Percentiles rank a stretch among this genome's conserved stretches.
These are phyloP conservation scores for Rhizomucor pusillus DNA, from an alignment of 371 early-diverging fungal species.

Conservation along the genomic window DNA sequence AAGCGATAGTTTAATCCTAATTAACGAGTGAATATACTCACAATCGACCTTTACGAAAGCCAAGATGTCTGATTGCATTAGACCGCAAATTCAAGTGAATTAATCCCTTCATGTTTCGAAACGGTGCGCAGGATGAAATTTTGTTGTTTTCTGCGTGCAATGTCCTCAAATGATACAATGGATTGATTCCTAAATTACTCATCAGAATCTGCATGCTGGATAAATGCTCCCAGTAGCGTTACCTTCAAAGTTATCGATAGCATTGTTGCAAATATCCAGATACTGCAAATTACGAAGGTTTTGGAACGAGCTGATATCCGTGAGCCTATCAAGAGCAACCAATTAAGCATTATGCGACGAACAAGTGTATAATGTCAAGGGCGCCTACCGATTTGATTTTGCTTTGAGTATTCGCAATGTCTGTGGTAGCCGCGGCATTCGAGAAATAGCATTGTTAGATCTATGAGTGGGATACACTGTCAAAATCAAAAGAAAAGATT, in stretches of 20 bases:
- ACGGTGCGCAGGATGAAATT: conserved; percentile 36
- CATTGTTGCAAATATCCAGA: conserved; percentile 50
- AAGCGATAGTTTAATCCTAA: background rate
- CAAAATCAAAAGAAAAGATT: background rate
- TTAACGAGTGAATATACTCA: conserved; percentile 16
- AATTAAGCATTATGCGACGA: background rate
- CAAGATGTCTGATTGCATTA: conserved; percentile 37
- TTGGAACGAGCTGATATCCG: conserved; percentile 33
- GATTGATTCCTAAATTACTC: conserved; percentile 7
- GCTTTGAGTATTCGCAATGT: conserved; percentile 30
- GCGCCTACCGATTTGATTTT: conserved; percentile 29
- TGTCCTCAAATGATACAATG: conserved; percentile 35
- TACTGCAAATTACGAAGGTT: conserved; percentile 40
- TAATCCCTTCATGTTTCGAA: conserved; percentile 40
- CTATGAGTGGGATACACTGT: conserved; percentile 11
- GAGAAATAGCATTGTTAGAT: conserved; percentile 34
- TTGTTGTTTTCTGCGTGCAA: conserved; percentile 49
- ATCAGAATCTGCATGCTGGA: background rate
- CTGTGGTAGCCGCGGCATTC: conserved; percentile 24
- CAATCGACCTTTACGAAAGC: conserved; percentile 32
- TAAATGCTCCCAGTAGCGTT: conserved; percentile 7
- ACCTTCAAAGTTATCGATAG: conserved; percentile 39
- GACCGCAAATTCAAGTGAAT: conserved; percentile 38
- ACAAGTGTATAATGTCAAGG: background rate
- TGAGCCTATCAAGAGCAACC: conserved; percentile 20